phyloP scores from a whole-genome alignment of 2,329 filamentous ascomycete genomes.

The Trichoderma semiorbis region DNA sequence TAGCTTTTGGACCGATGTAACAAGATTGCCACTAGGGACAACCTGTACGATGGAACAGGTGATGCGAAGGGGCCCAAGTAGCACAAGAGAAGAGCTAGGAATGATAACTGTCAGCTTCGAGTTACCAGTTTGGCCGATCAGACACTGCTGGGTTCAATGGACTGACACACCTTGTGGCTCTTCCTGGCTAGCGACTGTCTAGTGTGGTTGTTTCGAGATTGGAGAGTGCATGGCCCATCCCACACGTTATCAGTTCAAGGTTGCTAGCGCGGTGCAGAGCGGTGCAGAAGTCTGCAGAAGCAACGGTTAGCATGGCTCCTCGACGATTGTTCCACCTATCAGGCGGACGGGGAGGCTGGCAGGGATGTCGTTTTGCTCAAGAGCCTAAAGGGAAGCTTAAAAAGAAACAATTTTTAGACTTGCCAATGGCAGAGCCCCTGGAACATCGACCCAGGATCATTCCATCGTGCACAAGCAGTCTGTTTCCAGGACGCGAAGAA shows the following conservation, averaged over 20 bases:
- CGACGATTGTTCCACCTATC: constrained; percentile 8
- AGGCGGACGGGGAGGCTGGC: neutral
- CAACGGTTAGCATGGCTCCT: neutral
- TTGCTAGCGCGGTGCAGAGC: neutral
- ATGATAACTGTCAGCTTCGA: neutral
- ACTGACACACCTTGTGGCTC: neutral
- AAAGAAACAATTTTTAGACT: constrained; percentile 5
- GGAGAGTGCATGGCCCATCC: neutral
- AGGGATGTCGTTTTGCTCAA: neutral
- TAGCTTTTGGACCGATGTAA: constrained; percentile 7
- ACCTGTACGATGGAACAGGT: neutral
- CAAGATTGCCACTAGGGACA: neutral
- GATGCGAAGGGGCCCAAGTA: neutral
- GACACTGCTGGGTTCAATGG: neutral
- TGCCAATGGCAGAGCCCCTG: neutral
- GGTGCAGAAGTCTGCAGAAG: neutral
- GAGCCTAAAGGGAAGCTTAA: constrained; percentile 6
- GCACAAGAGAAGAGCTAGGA: neutral
- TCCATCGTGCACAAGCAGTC: neutral
- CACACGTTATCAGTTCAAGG: neutral
- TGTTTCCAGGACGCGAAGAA: neutral
- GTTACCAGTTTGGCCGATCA: neutral
- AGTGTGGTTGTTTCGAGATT: neutral
- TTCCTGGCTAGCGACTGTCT: neutral
- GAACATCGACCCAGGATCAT: neutral